Evolutionary conservation across 179 eudicot genomes (phyloP), one percentile per base, ranked within the genome.

Genomic region (Nepenthes alata): DNA sequence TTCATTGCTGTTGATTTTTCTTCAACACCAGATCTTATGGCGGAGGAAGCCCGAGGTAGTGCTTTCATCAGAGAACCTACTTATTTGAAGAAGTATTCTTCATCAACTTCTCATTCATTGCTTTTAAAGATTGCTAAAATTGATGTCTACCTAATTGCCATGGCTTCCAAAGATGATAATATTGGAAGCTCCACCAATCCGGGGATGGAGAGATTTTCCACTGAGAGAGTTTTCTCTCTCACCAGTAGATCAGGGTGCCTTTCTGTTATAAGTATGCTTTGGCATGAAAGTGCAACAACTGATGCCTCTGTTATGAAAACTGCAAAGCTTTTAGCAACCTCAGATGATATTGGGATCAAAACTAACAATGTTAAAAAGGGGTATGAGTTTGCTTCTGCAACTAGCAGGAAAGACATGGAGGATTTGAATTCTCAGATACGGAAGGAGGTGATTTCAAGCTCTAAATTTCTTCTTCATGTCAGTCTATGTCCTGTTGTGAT

Each of bases 1-100:
- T 89, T 89, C 72, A 67, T 89, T 71, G 88, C 81, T 74, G 71
- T 93, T 63, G 88, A 85, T 70, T 70, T 89, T 67, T 64, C 80
- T 64, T 76, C 80, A 35, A 74, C 77, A 35, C 57, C 64, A 52
- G 65, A 59, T 66, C 63, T 35, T 51, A 63, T 68, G 35, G 74
- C 73, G 34, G 66, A 74, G 72, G 73, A 74, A 51, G 70, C 57
- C 73, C 74, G 63, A 56, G 68, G 66, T 15, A 64, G 73, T 48
- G 60, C 67, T 72, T 63, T 62, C 47, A 52, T 64, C 59, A 64
- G 62, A 63, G 74, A 62, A 62, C 63, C 60, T 44, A 71, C 66
- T 62, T 25, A 25, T 25, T 71, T 71, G 11, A 53, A 69, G 63
- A 80, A 74, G 67, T 66, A 70, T 59, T 52, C 61, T 58, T 39